Base-by-base conservation (phyloP, 805 yeast species). In the Zygotorulaspora florentina region DNA sequence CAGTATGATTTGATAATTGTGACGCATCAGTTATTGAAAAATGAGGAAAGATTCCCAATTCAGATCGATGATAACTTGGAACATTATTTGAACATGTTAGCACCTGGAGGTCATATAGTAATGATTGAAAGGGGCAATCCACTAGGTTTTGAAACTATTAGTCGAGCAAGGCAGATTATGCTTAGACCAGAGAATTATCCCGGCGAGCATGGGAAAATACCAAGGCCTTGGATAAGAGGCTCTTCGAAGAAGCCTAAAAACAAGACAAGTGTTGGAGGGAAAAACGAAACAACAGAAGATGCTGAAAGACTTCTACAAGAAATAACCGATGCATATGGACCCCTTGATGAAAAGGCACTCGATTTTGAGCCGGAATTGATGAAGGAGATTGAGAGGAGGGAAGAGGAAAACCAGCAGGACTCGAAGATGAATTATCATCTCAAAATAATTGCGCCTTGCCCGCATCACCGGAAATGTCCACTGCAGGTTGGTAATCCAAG, bases 111-210 rank as follows among this genome's bases (percentile, higher is more conserved):
- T 0, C 81, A 82, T 47, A 65, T 91, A 10, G 82, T 89, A 1
- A 62, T 93, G 1, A 68, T 90, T 2, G 98, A 93, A 67, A 73
- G 96, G 51, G 99, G 99, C 2, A 86, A 85, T 45, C 87, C 97
- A 0, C 59, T 81, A 27, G 98, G 98, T 0, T 87, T 87, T 60
- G 99, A 93, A 65, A 73, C 80, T 2, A 76, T 89, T 46, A 95
- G 96, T 0, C 73, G 96, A 43, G 96, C 97, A 3, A 74, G 99
- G 58, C 96, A 91, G 62, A 68, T 87, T 3, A 79, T 88, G 77
- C 69, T 91, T n/a, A 79, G 98, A 54, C 96, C 97, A 0, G 95
- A 85, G 55, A 75, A 78, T 5, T 72, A 72, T 54, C 71, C 66
- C 6, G 65, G 66, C 10, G 85, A 80, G 52, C 60, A 66, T 33